phyloP scores from a whole-genome alignment of 306 rosid genomes.

The Gleditsia sinensis region DNA sequence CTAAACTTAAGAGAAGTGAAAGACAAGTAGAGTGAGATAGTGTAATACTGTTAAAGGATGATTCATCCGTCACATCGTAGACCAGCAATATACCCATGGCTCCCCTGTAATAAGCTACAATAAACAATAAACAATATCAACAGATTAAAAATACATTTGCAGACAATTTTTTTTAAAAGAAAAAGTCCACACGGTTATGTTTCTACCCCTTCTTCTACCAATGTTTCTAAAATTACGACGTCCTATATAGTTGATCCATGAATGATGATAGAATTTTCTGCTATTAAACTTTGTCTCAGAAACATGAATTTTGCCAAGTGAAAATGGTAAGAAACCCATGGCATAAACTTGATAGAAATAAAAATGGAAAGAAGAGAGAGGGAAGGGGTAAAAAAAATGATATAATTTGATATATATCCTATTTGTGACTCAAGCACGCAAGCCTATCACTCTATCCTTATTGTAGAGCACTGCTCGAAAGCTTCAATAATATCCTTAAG shows the following conservation, averaged over 20 bases:
- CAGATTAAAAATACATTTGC: background rate
- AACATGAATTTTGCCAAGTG: too few species aligned
- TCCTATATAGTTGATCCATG: background rate
- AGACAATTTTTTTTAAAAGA: background rate
- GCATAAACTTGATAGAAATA: too few species aligned
- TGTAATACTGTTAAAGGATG: conserved; percentile 41
- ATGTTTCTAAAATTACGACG: background rate
- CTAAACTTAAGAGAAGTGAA: background rate
- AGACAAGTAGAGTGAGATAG: background rate
- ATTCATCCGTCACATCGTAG: conserved; percentile 40
- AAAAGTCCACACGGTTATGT: background rate
- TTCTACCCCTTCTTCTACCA: background rate
- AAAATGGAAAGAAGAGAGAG: too few species aligned
- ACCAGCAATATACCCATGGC: conserved; percentile 46
- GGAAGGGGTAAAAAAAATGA: background rate
- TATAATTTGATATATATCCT: background rate
- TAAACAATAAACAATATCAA: conserved; percentile 7
- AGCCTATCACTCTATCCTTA: background rate
- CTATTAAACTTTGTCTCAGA: background rate
- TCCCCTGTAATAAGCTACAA: conserved; percentile 43
- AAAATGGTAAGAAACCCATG: too few species aligned
- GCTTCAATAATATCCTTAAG: background rate
- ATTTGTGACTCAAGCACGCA: background rate
- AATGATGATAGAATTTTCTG: background rate
- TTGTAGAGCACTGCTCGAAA: background rate